Percentiles rank a stretch among this genome's conserved stretches.
Conservation (phyloP, 164 flowering plant species). For the Buxus sempervirens region DNA sequence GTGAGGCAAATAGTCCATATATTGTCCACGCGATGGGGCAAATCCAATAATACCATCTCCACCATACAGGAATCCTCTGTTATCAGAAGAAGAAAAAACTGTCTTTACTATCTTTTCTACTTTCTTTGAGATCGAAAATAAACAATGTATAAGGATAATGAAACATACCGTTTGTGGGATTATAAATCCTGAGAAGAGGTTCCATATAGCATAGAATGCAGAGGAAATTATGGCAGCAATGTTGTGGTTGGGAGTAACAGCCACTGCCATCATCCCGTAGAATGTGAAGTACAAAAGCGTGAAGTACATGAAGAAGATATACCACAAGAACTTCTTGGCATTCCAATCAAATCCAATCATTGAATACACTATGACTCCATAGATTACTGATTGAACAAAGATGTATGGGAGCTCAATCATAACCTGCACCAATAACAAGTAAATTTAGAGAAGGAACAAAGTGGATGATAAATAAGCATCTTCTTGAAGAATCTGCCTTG, state of each 20-base stretch:
- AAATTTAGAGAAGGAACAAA: background rate
- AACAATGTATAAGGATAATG: background rate
- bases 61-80: background rate
- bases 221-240: slow-evolving; percentile 20
- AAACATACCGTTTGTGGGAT: slow-evolving; percentile 23
- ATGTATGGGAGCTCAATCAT: no score
- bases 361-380: slow-evolving; percentile 35
- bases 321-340: slow-evolving; percentile 34
- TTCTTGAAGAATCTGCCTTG: background rate
- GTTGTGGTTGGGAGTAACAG: slow-evolving; percentile 32
- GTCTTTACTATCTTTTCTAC: background rate
- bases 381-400: no score
- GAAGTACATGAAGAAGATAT: slow-evolving; percentile 38
- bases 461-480: background rate
- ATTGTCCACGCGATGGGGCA: slow-evolving; percentile 20
- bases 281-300: slow-evolving; percentile 37
- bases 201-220: slow-evolving; percentile 23
- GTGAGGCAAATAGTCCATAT: slow-evolving; percentile 17
- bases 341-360: slow-evolving; percentile 48
- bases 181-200: slow-evolving; percentile 21
- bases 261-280: slow-evolving; percentile 47
- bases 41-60: background rate
- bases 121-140: background rate
- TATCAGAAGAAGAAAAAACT: background rate
- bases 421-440: slow-evolving; percentile 22